Evolutionary conservation across 768 basidiomycete genomes (phyloP), one percentile per base, ranked within the genome.

Genomic region (Goffeauzyma gilvescens): DNA sequence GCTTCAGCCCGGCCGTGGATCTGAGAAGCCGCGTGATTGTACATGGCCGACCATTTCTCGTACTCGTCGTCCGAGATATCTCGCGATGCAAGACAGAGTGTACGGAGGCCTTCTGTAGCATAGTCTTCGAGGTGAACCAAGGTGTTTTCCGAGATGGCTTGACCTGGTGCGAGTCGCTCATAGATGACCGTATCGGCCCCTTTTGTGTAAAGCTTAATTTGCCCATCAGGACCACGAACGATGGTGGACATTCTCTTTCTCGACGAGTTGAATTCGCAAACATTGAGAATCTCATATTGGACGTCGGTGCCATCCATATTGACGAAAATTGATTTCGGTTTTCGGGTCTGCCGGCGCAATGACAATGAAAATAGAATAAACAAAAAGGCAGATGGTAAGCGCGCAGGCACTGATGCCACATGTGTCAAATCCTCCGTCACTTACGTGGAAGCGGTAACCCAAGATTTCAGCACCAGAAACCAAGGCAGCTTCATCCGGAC

Each of bases 191-290:
- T 96, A 60, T 98, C 93, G 1, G 93, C 93, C 21, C 93, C 93
- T 62, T 98, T 98, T 47, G 81, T 86, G 57, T 84, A 96, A 7
- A 98, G 60, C 65, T 87, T 95, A 67, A 98, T 83, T 62, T 75
- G 77, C 35, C 90, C 87, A 50, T 85, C 77, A 0, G 89, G 80
- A 20, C 74, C 71, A 18, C 86, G 75, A 24, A 98, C 73, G 52
- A 98, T 66, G 1, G 89, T 90, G 21, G 93, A 96, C 93, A 98
- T 96, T 45, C 93, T 75, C 58, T 98, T 96, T 38, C 93, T 74
- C 4, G 86, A 84, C 18, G 86, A 93, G 60, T 96, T 96, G 72
- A 98, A 98, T 66, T 96, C 93, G 72, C 89, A 93, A 32, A 98
- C 80, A 57, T 96, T 96, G 46, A 98, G 65, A 44, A 96, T 75